Evolutionary conservation across 345 rosid species (phyloP).

Genomic region (Hypericum perforatum): DNA sequence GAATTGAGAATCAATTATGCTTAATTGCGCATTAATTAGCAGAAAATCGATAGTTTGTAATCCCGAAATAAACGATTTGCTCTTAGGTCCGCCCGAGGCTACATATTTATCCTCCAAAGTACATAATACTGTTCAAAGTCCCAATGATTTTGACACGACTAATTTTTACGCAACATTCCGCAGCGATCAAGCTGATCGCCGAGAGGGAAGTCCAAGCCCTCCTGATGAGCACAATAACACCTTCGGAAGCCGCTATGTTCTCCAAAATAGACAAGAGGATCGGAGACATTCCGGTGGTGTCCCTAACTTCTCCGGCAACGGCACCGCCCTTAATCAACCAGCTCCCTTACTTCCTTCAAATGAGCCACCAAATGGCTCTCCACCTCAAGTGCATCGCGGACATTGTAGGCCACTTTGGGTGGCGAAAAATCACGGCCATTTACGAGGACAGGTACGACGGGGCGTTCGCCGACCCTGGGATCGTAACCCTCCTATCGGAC

Average conservation of each 20-base stretch:
- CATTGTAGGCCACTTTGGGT: slow-evolving; percentile 12
- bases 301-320: slow-evolving; percentile 14
- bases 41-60: no score
- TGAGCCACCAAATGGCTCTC: slow-evolving; percentile 14
- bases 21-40: no score
- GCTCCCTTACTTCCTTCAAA: slow-evolving; percentile 18
- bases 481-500: slow-evolving; percentile 11
- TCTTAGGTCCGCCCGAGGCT: no score
- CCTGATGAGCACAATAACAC: slow-evolving; percentile 11
- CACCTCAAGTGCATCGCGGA: slow-evolving; percentile 18
- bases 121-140: no score
- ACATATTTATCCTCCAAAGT: no score
- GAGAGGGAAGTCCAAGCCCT: slow-evolving; percentile 13
- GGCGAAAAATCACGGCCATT: slow-evolving; percentile 21
- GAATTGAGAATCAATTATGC: no score
- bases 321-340: background rate
- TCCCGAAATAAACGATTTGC: no score
- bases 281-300: slow-evolving; percentile 10
- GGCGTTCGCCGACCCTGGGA: slow-evolving; percentile 11
- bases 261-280: slow-evolving; percentile 4
- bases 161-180: background rate
- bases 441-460: slow-evolving; percentile 8
- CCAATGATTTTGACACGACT: no score
- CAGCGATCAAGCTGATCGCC: slow-evolving; percentile 16
- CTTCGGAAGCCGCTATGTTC: slow-evolving; percentile 10